Conservation (phyloP, 1,284 basidiomycete species). For the Rhodotorula sp. region DNA sequence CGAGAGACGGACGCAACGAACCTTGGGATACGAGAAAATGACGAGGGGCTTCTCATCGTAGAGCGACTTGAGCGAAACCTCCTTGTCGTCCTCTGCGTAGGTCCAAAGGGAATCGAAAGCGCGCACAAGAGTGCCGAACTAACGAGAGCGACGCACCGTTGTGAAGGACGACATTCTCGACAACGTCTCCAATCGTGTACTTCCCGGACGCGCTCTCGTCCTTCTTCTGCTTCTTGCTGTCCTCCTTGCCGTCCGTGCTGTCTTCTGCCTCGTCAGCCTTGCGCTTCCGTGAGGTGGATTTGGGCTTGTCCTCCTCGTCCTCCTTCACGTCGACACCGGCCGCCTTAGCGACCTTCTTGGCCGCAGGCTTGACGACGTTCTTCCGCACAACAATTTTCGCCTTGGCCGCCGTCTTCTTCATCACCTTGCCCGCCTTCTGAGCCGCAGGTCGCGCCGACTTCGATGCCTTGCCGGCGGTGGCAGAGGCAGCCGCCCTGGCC, state of each 20-base stretch:
- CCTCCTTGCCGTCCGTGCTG: background rate
- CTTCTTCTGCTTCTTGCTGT: background rate
- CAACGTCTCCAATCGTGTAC: slow-evolving; percentile 61
- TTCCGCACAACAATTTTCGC: slow-evolving; percentile 7
- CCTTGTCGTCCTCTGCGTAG: slow-evolving; percentile 53
- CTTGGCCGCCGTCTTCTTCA: slow-evolving; percentile 1
- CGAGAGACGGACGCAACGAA: slow-evolving; percentile 48
- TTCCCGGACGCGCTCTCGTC: slow-evolving; percentile 20
- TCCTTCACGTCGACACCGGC: slow-evolving; percentile 4
- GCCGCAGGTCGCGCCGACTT: background rate
- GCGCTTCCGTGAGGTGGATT: background rate
- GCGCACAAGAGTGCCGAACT: too few species aligned
- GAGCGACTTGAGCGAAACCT: slow-evolving; percentile 45
- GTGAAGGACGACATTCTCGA: slow-evolving; percentile 72
- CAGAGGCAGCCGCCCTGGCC: background rate
- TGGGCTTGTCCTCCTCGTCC: background rate
- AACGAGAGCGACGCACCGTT: slow-evolving; percentile 29
- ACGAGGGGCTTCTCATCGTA: slow-evolving; percentile 72
- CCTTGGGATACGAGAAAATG: slow-evolving; percentile 64
- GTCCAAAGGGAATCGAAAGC: background rate
- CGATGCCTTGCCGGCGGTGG: slow-evolving; percentile 2
- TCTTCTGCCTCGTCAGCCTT: background rate
- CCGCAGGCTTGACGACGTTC: slow-evolving; percentile 14
- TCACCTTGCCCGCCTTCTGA: background rate
- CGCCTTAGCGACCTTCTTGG: background rate